These are phyloP conservation scores for Phytopythium delawarense DNA, from an alignment of 352 stramenopile species.

Conservation along the genomic window DNA sequence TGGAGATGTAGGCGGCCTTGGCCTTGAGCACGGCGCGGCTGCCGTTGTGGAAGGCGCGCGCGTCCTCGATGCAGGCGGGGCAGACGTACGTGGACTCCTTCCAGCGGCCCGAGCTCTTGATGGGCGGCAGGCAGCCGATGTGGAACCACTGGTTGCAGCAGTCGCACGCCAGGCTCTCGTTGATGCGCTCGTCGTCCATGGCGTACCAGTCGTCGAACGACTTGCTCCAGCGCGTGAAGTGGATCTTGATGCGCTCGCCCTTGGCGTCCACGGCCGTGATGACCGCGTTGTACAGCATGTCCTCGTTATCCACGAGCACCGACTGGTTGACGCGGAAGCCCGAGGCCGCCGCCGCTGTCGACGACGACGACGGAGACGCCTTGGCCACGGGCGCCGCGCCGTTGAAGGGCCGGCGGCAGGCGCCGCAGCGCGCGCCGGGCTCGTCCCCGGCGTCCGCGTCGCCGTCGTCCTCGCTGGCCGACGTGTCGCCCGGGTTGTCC, in stretches of 20 bases:
- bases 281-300: slow-evolving; percentile 84
- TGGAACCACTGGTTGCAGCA: slow-evolving; percentile 89
- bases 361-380: not conserved
- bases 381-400: slow-evolving; percentile 6
- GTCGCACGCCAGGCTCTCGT: slow-evolving; percentile 86
- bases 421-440: slow-evolving; percentile 59
- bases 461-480: slow-evolving; percentile 21
- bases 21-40: slow-evolving; percentile 42
- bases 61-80: slow-evolving; percentile 72
- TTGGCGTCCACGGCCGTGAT: slow-evolving; percentile 77
- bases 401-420: slow-evolving; percentile 54
- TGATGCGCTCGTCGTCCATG: slow-evolving; percentile 88
- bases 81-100: slow-evolving; percentile 87
- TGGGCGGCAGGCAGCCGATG: slow-evolving; percentile 77
- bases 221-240: slow-evolving; percentile 85
- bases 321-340: slow-evolving; percentile 81
- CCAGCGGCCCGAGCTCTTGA: slow-evolving; percentile 81
- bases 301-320: slow-evolving; percentile 82
- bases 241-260: slow-evolving; percentile 80
- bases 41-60: slow-evolving; percentile 64
- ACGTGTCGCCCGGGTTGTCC: slow-evolving; percentile 44
- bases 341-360: slow-evolving; percentile 14
- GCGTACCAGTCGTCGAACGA: slow-evolving; percentile 88
- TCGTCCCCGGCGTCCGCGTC: slow-evolving; percentile 36
- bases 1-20: slow-evolving; percentile 36